A percentile compares a stretch with the other conserved stretches of the same genome.
These are phyloP conservation scores for Phlyctochytrium arcticum DNA, from an alignment of 192 early-diverging fungal genomes.

Conservation along the genomic window DNA sequence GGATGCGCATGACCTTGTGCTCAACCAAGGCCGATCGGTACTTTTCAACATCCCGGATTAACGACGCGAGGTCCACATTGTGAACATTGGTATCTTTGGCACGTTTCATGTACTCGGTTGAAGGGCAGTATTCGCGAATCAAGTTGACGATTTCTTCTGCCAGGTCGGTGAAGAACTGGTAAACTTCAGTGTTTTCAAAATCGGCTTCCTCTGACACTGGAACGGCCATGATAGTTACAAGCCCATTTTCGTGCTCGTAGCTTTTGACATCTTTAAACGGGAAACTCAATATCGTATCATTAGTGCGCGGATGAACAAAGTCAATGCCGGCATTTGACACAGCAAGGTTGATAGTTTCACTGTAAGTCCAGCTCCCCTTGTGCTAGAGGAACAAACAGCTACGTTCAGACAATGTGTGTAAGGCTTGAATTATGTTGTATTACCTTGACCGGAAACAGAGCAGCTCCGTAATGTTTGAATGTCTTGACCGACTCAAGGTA, in stretches of 20 bases:
- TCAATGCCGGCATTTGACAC: conserved; percentile 40
- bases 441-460: conserved; percentile 43
- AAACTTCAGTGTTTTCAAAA: conserved; percentile 34
- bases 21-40: conserved; percentile 25
- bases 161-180: conserved; percentile 34
- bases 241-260: conserved; percentile 25
- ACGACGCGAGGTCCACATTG: conserved; percentile 23
- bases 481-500: conserved; percentile 40
- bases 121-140: conserved; percentile 44
- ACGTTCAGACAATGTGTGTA: not conserved
- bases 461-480: conserved; percentile 42
- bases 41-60: conserved; percentile 33
- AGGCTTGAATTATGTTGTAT: not conserved
- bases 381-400: conserved; percentile 25
- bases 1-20: conserved; percentile 28
- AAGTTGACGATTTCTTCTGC: conserved; percentile 45
- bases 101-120: conserved; percentile 30
- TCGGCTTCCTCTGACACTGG: conserved; percentile 18
- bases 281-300: conserved; percentile 41
- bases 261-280: conserved; percentile 31
- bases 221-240: conserved; percentile 26
- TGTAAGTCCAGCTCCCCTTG: conserved; percentile 40
- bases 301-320: conserved; percentile 39
- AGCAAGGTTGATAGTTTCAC: conserved; percentile 43
- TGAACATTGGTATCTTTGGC: not conserved